Conservation (phyloP, 805 yeast genomes). For the Osmozyma mogii region DNA sequence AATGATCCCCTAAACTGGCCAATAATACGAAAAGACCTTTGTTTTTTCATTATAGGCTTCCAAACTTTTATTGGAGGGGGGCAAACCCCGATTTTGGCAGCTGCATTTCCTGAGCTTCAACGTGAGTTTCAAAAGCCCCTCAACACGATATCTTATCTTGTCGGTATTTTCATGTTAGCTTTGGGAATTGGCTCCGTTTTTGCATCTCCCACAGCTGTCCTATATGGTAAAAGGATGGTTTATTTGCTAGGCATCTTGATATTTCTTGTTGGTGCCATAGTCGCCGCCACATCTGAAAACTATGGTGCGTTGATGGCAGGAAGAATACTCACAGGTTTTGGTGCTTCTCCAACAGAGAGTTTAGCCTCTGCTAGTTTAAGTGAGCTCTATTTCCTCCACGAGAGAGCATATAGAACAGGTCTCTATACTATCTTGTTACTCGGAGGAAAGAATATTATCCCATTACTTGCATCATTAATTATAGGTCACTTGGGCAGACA, state of each 20-base stretch:
- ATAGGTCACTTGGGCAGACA: slow-evolving; percentile 43
- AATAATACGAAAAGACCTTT: slow-evolving; percentile 46
- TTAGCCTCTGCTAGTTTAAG: slow-evolving; percentile 54
- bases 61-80: slow-evolving; percentile 58
- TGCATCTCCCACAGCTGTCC: slow-evolving; percentile 49
- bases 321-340: slow-evolving; percentile 50
- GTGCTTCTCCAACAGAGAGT: slow-evolving; percentile 54
- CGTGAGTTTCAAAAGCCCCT: slow-evolving; percentile 36
- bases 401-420: slow-evolving; percentile 53
- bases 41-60: slow-evolving; percentile 45
- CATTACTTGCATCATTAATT: slow-evolving; percentile 47
- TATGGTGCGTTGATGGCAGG: slow-evolving; percentile 50
- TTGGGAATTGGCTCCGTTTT: slow-evolving; percentile 52
- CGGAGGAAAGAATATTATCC: slow-evolving; percentile 57
- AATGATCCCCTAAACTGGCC: slow-evolving; percentile 68
- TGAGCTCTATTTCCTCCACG: slow-evolving; percentile 54
- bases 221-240: slow-evolving; percentile 51
- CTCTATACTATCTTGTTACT: slow-evolving; percentile 48
- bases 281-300: slow-evolving; percentile 44
- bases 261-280: slow-evolving; percentile 44
- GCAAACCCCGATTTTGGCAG: slow-evolving; percentile 52
- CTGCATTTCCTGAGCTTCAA: slow-evolving; percentile 39
- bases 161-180: slow-evolving; percentile 52
- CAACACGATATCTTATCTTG: slow-evolving; percentile 41
- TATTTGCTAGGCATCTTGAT: slow-evolving; percentile 42